Evolutionary conservation across 2,329 filamentous ascomycete species (phyloP), one percentile per base, ranked within the genome.

Genomic region (Alternaria triticimaculans): DNA sequence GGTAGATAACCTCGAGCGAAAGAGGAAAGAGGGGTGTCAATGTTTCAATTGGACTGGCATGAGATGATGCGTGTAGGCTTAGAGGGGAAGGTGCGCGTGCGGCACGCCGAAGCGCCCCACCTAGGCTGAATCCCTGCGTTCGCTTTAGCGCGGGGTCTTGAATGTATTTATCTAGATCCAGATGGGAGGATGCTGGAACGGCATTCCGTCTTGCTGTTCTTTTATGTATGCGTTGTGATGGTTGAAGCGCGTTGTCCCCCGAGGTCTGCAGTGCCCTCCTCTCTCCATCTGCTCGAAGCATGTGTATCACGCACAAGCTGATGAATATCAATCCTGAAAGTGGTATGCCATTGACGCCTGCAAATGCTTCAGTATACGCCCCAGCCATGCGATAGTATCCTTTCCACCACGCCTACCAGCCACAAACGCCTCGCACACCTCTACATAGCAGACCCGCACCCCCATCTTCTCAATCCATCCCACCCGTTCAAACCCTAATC

Each of bases 401-500:
- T 37, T 37, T 37, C 33, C 33, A n/a, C 28, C 37, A 45, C 49
- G 45, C 44, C 43, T 26, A 43, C 18, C 45, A 26, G 33, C 41
- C 49, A 55, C n/a, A 43, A 56, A 55, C 50, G 51, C 30, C 44
- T 41, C n/a, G 43, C 49, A 55, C 9, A 15, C 25, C 33, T 30
- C 26, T 21, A 25, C 30, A 60, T 56, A 25, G 20, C 48, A 37
- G 18, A 49, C 20, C 44, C 18, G 21, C 58, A 41, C 37, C n/a
- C n/a, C 28, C 45, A 9, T 33, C 10, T 44, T 44, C 33, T 20
- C 14, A 41, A 6, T n/a, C 15, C 8, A 12, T 30, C 18, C 20
- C 33, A 41, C 25, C 23, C 20, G 5, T 49, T 72, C 66, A 77
- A 53, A 97, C 82, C 67, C 92, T 86, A 57, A 98, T 89, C 72